Percentiles rank a stretch among this genome's conserved stretches.
Conservation (phyloP, 768 basidiomycete species). For the Psilocybe subaeruginosa region DNA sequence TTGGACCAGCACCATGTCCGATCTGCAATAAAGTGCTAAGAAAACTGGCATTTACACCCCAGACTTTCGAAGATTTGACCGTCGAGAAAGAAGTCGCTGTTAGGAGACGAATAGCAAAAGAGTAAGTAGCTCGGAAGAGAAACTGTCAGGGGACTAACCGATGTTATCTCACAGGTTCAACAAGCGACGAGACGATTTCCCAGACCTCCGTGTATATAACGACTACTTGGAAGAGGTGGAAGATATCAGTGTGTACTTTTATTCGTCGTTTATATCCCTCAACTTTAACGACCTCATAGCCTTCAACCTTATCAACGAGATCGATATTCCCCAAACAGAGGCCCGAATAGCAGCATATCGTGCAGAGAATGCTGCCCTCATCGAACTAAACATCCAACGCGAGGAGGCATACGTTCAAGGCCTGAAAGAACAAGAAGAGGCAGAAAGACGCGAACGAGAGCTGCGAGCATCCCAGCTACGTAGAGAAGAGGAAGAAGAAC, state of each 20-base stretch:
- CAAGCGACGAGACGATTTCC: constrained; percentile 90
- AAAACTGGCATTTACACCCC: constrained; percentile 93
- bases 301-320: constrained; percentile 93
- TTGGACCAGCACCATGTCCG: constrained; percentile 96
- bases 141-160: background rate
- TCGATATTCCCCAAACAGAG: constrained; percentile 82
- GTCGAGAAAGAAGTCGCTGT: constrained; percentile 96
- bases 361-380: constrained; percentile 79
- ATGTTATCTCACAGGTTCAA: constrained; percentile 70
- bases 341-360: constrained; percentile 79
- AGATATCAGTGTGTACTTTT: constrained; percentile 59
- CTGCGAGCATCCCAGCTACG: constrained; percentile 66
- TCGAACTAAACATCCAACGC: constrained; percentile 82
- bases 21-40: constrained; percentile 86
- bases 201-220: constrained; percentile 79
- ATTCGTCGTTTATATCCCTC: constrained; percentile 8
- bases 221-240: constrained; percentile 97
- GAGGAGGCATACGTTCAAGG: constrained; percentile 77
- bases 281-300: constrained; percentile 47
- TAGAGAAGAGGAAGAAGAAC: constrained; percentile 74
- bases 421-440: constrained; percentile 79
- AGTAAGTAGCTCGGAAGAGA: constrained; percentile 50
- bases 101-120: constrained; percentile 83
- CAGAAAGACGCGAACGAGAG: constrained; percentile 73
- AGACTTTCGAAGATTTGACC: constrained; percentile 90